Conservation (phyloP, 1,284 basidiomycete genomes). For the Stygiomarasmius scandens region DNA sequence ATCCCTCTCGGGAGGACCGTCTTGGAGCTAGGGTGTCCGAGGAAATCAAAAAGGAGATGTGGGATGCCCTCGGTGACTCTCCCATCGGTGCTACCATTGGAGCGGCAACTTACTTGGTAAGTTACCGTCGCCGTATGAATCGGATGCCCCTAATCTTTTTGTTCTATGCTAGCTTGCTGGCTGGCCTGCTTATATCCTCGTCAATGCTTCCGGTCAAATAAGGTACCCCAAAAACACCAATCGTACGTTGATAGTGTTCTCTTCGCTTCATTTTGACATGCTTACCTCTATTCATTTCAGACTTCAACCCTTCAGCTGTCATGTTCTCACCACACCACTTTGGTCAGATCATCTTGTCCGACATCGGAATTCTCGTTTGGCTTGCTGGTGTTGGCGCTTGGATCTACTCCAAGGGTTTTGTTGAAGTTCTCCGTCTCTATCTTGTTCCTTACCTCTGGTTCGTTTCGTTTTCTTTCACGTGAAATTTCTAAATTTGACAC, state of each 20-base stretch:
- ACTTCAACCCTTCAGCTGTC: constrained; percentile 80
- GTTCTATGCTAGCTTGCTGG: constrained; percentile 62
- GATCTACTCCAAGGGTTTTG: constrained; percentile 71
- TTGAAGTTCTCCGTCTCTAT: constrained; percentile 82
- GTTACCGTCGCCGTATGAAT: constrained; percentile 26
- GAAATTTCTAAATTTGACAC: constrained; percentile 1
- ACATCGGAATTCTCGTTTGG: constrained; percentile 83
- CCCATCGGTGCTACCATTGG: constrained; percentile 79
- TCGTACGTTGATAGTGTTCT: constrained; percentile 52
- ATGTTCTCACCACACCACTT: constrained; percentile 90
- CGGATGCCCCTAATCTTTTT: neutral
- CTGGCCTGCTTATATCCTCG: constrained; percentile 87
- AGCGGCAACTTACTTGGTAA: constrained; percentile 72
- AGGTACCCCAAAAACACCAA: constrained; percentile 84
- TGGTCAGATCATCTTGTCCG: constrained; percentile 81
- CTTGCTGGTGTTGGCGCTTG: constrained; percentile 62
- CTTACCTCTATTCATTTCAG: constrained; percentile 37
- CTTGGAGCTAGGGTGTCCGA: constrained; percentile 71
- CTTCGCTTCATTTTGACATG: constrained; percentile 1
- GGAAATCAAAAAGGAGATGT: constrained; percentile 77
- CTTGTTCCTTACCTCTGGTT: constrained; percentile 89
- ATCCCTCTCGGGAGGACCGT: constrained; percentile 71
- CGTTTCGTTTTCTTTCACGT: constrained; percentile 16
- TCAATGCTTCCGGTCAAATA: constrained; percentile 88
- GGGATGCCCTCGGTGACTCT: constrained; percentile 91